These are phyloP conservation scores for Lachnellula arida DNA, from an alignment of 2,329 filamentous ascomycete species.

Conservation along the genomic window DNA sequence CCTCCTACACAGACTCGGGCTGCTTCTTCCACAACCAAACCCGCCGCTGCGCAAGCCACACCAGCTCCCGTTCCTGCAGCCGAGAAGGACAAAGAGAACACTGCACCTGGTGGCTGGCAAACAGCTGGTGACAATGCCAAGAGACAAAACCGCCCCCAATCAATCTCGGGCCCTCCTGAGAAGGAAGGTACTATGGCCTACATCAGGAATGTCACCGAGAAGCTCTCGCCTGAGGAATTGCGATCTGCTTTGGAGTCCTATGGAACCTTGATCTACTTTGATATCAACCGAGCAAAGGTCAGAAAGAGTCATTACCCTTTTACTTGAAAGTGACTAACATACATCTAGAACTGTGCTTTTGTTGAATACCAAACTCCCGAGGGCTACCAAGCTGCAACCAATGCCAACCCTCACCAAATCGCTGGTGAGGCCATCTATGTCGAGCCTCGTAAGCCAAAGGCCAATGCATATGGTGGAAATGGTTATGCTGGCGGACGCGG, in stretches of 20 bases:
- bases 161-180: slow-evolving; percentile 57
- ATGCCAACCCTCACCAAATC: slow-evolving; percentile 80
- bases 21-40: slow-evolving; percentile 39
- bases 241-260: slow-evolving; percentile 66
- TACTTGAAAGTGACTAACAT: slow-evolving; percentile 10
- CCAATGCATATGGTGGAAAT: slow-evolving; percentile 64
- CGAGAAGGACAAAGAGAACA: slow-evolving; percentile 31
- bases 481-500: slow-evolving; percentile 61
- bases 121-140: slow-evolving; percentile 78
- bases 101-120: slow-evolving; percentile 67
- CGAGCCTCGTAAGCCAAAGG: slow-evolving; percentile 81
- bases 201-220: slow-evolving; percentile 92
- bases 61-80: slow-evolving; percentile 37
- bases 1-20: slow-evolving; percentile 51
- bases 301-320: slow-evolving; percentile 17
- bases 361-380: slow-evolving; percentile 83
- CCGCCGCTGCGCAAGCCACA: slow-evolving; percentile 39
- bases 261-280: slow-evolving; percentile 67
- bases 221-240: slow-evolving; percentile 71
- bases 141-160: slow-evolving; percentile 72
- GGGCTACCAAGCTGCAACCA: slow-evolving; percentile 77
- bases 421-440: slow-evolving; percentile 79
- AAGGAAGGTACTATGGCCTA: slow-evolving; percentile 79
- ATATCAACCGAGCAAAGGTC: slow-evolving; percentile 82
- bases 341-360: slow-evolving; percentile 82